Conservation (phyloP, 1,284 basidiomycete genomes). For the Phellopilus nigrolimitatus region DNA sequence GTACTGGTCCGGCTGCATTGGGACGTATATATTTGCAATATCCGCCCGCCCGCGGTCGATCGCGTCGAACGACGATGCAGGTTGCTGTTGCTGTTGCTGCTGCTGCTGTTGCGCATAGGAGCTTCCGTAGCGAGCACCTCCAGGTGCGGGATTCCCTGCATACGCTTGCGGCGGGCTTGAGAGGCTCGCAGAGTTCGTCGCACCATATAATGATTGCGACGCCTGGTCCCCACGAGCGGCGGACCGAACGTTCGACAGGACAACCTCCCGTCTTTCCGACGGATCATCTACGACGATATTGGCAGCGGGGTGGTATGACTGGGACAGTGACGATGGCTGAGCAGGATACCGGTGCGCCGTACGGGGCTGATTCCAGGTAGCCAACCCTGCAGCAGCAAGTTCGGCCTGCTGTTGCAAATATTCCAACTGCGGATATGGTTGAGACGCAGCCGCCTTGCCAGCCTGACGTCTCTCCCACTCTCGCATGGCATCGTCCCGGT, state of each 20-base stretch:
- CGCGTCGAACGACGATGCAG: constrained; percentile 50
- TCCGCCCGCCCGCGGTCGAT: constrained; percentile 55
- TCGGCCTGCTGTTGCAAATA: constrained; percentile 90
- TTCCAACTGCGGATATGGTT: constrained; percentile 84
- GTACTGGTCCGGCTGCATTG: constrained; percentile 76
- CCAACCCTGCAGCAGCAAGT: constrained; percentile 59
- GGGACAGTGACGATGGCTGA: constrained; percentile 64
- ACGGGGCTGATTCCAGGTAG: constrained; percentile 43
- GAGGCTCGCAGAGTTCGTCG: constrained; percentile 44
- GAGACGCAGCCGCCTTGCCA: constrained; percentile 58
- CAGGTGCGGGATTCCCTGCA: constrained; percentile 42
- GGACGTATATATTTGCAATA: constrained; percentile 64
- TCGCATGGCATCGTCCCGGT: constrained; percentile 83
- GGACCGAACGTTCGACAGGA: constrained; percentile 69
- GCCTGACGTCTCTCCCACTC: constrained; percentile 85
- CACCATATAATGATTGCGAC: constrained; percentile 39
- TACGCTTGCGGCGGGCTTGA: constrained; percentile 72
- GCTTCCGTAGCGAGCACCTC: constrained; percentile 53
- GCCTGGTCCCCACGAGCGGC: constrained; percentile 51
- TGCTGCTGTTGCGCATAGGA: constrained; percentile 39
- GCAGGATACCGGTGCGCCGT: constrained; percentile 45
- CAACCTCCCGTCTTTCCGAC: constrained; percentile 61
- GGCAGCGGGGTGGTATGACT: constrained; percentile 60
- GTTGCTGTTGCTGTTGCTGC: constrained; percentile 22
- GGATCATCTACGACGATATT: constrained; percentile 52